Base-by-base conservation (phyloP, 768 basidiomycete genomes). In the Boletus pseudopeckii region DNA sequence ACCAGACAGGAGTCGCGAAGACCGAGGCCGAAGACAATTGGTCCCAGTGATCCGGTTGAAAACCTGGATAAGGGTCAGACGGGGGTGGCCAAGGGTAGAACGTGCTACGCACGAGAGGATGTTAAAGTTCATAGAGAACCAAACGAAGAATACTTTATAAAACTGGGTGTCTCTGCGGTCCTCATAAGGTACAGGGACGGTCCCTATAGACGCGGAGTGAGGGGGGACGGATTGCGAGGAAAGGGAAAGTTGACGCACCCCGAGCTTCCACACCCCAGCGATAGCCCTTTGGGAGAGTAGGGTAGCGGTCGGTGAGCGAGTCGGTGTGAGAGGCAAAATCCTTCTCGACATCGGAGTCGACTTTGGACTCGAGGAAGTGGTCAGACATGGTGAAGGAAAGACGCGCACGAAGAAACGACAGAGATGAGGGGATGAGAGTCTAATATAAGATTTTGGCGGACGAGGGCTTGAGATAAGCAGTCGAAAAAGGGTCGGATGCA, bases 81-180 rank as follows among this genome's bases (percentile, higher is more conserved):
- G 20, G 28, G 32, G 30, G 3, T 9, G 30, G 7, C 3, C 10
- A 20, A 13, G 26, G n/a, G 43, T 9, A 17, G 37, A 13, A 20
- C 5, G 18, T 7, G 42, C 30, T 10, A 65, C 76, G 26, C 28
- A 85, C 70, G 76, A 77, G 17, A 85, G 71, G 26, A 87, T 78
- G 59, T 86, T 86, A 67, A 85, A 77, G 63, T 85, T 86, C 50
- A 80, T 77, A 8, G 86, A 82, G 61, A 87, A 84, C 86, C 86
- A 88, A 5, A 87, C 74, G 61, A 84, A 84, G 72, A 87, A 87
- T 60, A 86, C 68, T 55, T 87, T 84, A 60, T 80, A 80, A 47
- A 81, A 77, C 43, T 80, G 78, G n/a, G 72, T 77, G 60, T 87
- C 85, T 9, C 62, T 75, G 43, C 85, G 77, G 40, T 80, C 71